Conservation (phyloP, 140 eudicot genomes). For the Anethum foeniculum region DNA sequence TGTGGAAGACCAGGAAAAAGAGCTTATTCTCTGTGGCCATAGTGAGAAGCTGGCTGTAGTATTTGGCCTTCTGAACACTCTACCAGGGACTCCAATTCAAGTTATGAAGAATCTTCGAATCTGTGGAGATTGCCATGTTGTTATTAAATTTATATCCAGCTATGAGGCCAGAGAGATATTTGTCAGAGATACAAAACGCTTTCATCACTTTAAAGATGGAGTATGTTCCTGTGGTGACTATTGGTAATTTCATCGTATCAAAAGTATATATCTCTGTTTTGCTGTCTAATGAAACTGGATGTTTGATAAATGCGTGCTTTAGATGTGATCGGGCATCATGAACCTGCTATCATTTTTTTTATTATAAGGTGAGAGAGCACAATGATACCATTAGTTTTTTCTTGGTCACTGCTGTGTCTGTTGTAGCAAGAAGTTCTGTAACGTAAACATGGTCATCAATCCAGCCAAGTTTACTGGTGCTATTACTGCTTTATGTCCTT, state of each 20-base stretch:
- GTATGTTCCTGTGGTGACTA: constrained; percentile 83
- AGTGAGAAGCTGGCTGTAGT: constrained; percentile 92
- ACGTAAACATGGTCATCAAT: not conserved
- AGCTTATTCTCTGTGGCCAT: constrained; percentile 83
- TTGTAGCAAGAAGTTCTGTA: not conserved
- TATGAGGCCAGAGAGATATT: constrained; percentile 65
- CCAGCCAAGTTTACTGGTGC: not conserved
- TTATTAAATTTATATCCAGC: constrained; percentile 65
- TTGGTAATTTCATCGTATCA: constrained; percentile 36
- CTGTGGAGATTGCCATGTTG: constrained; percentile 81
- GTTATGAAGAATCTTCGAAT: constrained; percentile 88
- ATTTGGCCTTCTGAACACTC: constrained; percentile 71
- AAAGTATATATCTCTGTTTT: not conserved
- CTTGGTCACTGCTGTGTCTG: not conserved
- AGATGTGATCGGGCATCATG: not conserved
- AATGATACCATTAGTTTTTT: not conserved
- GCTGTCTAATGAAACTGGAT: not conserved
- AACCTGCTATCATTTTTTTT: not conserved
- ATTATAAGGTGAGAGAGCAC: not conserved
- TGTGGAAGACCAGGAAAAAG: constrained; percentile 97
- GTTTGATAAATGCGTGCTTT: not conserved
- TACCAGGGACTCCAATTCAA: constrained; percentile 51
- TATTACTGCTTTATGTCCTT: not conserved
- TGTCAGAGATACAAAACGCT: constrained; percentile 83
- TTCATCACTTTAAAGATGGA: constrained; percentile 81